Evolutionary conservation across 2,329 filamentous ascomycete genomes (phyloP).

Genomic region (Hypoxylon sp.): DNA sequence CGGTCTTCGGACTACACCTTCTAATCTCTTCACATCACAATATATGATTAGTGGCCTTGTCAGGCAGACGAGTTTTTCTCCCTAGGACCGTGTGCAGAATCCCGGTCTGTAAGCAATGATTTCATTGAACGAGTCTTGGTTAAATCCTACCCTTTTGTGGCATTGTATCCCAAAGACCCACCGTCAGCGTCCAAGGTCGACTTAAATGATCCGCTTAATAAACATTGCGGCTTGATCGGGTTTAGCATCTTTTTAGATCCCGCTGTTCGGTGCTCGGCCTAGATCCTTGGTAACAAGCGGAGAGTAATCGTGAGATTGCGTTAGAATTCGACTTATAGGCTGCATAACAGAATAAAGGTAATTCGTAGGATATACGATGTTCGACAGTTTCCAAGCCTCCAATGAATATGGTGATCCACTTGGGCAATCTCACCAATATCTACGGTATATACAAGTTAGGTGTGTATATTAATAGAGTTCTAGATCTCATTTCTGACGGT

Average conservation of each 20-base stretch:
- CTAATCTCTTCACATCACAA: conserved; percentile 17
- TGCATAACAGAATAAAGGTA: not conserved
- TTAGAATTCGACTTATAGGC: conserved; percentile 17
- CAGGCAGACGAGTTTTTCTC: conserved; percentile 41
- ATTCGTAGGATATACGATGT: not conserved
- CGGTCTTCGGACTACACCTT: conserved; percentile 4
- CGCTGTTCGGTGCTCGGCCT: conserved; percentile 18
- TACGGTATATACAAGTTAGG: not conserved
- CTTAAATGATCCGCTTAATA: conserved; percentile 32
- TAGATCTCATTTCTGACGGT: conserved; percentile 20
- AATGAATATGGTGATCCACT: not conserved
- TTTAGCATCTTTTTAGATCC: conserved; percentile 28
- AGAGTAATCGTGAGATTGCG: conserved; percentile 13
- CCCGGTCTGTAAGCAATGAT: conserved; percentile 28
- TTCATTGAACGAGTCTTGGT: conserved; percentile 38
- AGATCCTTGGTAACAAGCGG: conserved; percentile 13
- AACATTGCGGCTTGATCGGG: conserved; percentile 13
- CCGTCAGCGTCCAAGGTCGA: conserved; percentile 25
- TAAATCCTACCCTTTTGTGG: conserved; percentile 39
- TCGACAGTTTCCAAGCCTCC: not conserved
- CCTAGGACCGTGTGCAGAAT: conserved; percentile 8
- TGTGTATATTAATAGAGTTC: conserved; percentile 34
- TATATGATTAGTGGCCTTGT: conserved; percentile 35
- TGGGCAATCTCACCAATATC: not conserved
- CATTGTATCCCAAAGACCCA: conserved; percentile 35